Conservation (phyloP, 345 rosid genomes). For the Pugionium dolabratum region DNA sequence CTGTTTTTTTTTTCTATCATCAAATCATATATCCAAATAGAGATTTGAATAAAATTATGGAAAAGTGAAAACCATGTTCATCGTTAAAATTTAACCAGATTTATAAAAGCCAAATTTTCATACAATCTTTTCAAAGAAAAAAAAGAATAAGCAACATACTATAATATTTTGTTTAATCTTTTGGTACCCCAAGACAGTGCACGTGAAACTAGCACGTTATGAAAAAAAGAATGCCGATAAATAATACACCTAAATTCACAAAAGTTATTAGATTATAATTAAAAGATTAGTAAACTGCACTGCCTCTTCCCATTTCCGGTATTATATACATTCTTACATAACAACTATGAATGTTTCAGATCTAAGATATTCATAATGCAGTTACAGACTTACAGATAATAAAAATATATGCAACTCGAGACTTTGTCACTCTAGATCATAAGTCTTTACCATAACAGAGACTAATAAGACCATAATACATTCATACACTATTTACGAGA, state of each 20-base stretch:
- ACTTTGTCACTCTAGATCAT: conserved; percentile 1
- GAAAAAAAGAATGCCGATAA: conserved; percentile 1
- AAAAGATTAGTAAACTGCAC: conserved; percentile 22
- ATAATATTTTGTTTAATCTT: not conserved
- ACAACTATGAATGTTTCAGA: conserved; percentile 29
- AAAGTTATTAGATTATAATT: conserved; percentile 12
- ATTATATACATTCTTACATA: conserved; percentile 6
- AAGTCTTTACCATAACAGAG: not conserved
- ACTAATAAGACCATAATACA: not conserved
- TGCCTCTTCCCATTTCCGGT: conserved; percentile 33
- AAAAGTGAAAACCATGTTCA: not conserved
- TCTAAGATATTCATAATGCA: not conserved
- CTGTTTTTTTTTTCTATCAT: no score
- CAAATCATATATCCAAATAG: not conserved
- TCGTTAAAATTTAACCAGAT: not conserved
- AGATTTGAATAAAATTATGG: not conserved
- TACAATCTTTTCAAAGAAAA: not conserved
- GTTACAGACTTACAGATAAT: not conserved
- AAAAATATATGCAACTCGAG: conserved; percentile 7
- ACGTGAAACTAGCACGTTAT: conserved; percentile 42
- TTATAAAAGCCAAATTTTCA: not conserved
- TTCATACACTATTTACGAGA: conserved; percentile 1
- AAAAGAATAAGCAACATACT: conserved; percentile 7
- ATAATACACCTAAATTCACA: conserved; percentile 23
- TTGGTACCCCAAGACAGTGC: conserved; percentile 31